These are phyloP conservation scores for Dipodascus geniculatus DNA, from an alignment of 805 yeast species.

Conservation along the genomic window DNA sequence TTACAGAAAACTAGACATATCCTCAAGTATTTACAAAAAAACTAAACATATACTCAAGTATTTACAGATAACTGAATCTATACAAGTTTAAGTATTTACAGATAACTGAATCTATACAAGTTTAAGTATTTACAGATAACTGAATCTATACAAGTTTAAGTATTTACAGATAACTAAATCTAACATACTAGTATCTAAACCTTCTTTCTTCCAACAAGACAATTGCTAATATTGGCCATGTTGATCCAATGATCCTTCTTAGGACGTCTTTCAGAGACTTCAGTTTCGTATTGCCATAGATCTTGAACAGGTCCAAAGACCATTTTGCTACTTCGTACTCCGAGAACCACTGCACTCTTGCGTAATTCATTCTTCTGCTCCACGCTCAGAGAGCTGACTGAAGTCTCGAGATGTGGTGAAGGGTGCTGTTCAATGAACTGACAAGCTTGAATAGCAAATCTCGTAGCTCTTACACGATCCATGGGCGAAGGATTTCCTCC, in stretches of 20 bases:
- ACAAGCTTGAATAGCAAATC: slow-evolving; percentile 83
- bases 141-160: no score
- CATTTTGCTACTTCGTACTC: slow-evolving; percentile 68
- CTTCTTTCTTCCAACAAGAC: slow-evolving; percentile 41
- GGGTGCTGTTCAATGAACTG: slow-evolving; percentile 64
- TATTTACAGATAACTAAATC: neutral
- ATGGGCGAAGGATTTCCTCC: slow-evolving; percentile 93
- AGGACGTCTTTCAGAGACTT: slow-evolving; percentile 72
- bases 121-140: no score
- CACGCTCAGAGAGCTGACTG: neutral
- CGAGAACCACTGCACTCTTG: slow-evolving; percentile 45
- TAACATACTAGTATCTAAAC: neutral
- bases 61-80: neutral
- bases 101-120: no score
- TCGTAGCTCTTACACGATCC: slow-evolving; percentile 81
- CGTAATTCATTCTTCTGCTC: neutral
- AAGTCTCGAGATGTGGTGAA: neutral
- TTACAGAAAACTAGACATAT: neutral
- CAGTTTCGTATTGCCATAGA: slow-evolving; percentile 82
- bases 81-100: no score
- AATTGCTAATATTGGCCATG: slow-evolving; percentile 68
- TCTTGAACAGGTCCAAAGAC: slow-evolving; percentile 61
- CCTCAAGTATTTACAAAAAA: neutral
- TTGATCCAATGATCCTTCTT: slow-evolving; percentile 75
- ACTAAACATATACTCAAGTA: neutral